phyloP scores from a whole-genome alignment of 1,284 basidiomycete species.

The Ceratobasidium sp. region DNA sequence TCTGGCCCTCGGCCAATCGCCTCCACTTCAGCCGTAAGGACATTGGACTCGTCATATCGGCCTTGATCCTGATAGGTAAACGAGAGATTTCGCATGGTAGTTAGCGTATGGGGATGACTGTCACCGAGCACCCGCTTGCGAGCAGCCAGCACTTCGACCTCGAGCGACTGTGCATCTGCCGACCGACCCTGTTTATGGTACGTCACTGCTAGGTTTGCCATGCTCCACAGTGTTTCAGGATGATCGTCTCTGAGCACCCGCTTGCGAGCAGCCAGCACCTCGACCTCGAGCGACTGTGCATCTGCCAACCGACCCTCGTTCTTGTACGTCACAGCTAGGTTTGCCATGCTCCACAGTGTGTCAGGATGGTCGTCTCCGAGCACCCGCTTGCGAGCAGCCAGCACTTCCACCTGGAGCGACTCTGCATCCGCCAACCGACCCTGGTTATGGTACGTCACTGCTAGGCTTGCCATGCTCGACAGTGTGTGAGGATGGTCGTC shows the following conservation, averaged over 20 bases:
- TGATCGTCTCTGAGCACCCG: no score
- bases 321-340: neutral
- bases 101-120: neutral
- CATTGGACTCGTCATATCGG: no score
- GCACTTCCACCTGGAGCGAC: neutral
- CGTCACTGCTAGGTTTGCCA: no score
- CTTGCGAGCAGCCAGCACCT: no score
- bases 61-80: neutral
- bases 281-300: neutral
- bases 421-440: neutral
- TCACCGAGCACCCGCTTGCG: conserved; percentile 1
- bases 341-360: no score
- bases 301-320: neutral
- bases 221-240: no score
- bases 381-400: neutral
- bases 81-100: neutral
- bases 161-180: neutral
- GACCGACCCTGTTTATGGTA: neutral
- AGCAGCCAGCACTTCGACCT: neutral
- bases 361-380: neutral
- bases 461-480: neutral
- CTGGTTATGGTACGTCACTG: neutral
- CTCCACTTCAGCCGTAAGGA: no score
- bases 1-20: no score
- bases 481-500: neutral